Conservation (phyloP, 2,329 filamentous ascomycete species). For the Neofusicoccum sp. region DNA sequence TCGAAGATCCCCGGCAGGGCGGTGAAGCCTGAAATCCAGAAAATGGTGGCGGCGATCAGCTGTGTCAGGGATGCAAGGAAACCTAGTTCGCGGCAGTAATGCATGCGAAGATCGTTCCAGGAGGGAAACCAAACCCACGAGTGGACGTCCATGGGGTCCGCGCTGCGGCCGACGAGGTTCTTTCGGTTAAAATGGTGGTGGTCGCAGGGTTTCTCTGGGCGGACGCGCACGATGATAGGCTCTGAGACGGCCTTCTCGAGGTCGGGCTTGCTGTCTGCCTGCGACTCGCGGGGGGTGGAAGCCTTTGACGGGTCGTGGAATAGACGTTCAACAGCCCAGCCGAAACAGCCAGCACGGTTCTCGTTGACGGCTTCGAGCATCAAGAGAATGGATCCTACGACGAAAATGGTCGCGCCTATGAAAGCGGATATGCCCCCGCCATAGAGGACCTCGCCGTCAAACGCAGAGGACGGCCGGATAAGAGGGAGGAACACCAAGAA, state of each 20-base stretch:
- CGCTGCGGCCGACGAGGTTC: constrained; percentile 32
- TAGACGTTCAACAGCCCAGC: constrained; percentile 62
- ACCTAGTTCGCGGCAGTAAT: constrained; percentile 64
- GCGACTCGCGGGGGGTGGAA: neutral
- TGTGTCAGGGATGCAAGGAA: constrained; percentile 64
- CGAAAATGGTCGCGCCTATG: constrained; percentile 69
- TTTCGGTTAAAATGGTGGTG: constrained; percentile 42
- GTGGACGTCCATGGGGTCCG: neutral
- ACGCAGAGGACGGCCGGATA: constrained; percentile 55
- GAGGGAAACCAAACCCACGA: constrained; percentile 65
- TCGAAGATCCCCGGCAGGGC: constrained; percentile 60
- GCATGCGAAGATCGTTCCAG: constrained; percentile 57
- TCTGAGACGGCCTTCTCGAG: constrained; percentile 20
- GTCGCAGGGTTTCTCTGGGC: constrained; percentile 27
- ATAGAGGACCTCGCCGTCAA: constrained; percentile 54
- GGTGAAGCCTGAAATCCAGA: constrained; percentile 66
- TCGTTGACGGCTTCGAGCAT: constrained; percentile 71
- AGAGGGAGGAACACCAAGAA: constrained; percentile 68
- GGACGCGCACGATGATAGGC: constrained; percentile 1
- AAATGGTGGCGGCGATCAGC: constrained; percentile 62
- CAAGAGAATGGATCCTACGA: constrained; percentile 63
- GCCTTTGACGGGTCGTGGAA: constrained; percentile 31
- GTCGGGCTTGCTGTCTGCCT: constrained; percentile 25
- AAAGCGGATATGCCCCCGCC: constrained; percentile 66
- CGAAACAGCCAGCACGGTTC: constrained; percentile 66